Evolutionary conservation across 2,329 filamentous ascomycete species (phyloP).

Genomic region (Fusarium sp.): DNA sequence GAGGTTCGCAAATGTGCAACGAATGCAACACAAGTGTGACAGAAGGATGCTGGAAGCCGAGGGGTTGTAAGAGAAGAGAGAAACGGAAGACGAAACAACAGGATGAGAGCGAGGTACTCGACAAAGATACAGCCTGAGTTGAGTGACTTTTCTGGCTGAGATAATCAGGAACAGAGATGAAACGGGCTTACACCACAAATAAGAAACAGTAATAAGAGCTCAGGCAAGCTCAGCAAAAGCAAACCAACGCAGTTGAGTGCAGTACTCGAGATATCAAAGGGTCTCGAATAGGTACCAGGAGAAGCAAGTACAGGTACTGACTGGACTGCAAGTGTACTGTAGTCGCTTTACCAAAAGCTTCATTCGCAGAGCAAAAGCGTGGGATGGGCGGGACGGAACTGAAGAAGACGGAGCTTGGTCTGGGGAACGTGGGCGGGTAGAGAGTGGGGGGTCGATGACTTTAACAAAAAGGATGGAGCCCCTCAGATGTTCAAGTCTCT

Average conservation of each 20-base stretch:
- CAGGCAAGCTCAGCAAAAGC: conserved; percentile 19
- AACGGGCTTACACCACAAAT: conserved; percentile 10
- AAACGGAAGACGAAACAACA: conserved; percentile 5
- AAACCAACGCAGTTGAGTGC: neutral
- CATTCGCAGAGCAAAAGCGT: conserved; percentile 16
- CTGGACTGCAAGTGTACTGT: neutral
- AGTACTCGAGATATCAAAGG: neutral
- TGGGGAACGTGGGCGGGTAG: conserved; percentile 35
- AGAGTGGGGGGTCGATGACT: conserved; percentile 34
- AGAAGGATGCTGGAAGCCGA: conserved; percentile 21
- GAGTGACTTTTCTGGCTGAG: conserved; percentile 21
- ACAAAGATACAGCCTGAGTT: conserved; percentile 4
- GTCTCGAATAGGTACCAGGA: conserved; percentile 4
- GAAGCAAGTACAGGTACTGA: conserved; percentile 11
- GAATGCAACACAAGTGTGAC: conserved; percentile 22
- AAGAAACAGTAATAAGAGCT: conserved; percentile 9
- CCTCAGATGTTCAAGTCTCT: neutral
- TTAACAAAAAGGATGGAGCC: conserved; percentile 25
- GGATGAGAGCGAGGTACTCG: conserved; percentile 1
- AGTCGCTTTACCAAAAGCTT: conserved; percentile 6
- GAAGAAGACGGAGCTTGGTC: conserved; percentile 10
- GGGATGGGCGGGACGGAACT: conserved; percentile 26
- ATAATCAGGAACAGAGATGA: conserved; percentile 30
- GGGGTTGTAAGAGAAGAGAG: neutral
- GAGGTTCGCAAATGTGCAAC: conserved; percentile 3